Evolutionary conservation across 75 land plant genomes (phyloP), one percentile per base, ranked within the genome.

Genomic region (Cunninghamia lanceolata): DNA sequence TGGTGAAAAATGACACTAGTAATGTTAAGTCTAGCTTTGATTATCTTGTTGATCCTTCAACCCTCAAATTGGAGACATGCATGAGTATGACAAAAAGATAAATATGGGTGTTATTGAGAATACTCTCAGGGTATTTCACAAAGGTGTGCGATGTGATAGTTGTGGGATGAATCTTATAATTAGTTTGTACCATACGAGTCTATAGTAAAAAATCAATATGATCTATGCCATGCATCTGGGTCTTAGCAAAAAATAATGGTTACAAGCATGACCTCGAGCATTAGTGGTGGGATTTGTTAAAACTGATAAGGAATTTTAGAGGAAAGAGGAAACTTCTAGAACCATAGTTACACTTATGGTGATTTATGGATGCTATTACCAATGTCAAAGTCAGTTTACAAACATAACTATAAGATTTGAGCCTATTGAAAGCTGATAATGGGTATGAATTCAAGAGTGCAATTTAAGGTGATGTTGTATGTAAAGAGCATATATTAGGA

Each of bases 371-470:
- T 96, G 96, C n/a, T n/a, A n/a, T n/a, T n/a, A n/a, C n/a, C n/a
- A n/a, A n/a, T n/a, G 96, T 47, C 93, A 91, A 85, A 98, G 99
- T 7, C 99, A 98, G 92, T 98, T 96, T 91, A 98, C 98, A 68
- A 96, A 96, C 66, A 87, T 96, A 50, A 97, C 95, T 43, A 91
- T 98, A 13, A 89, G 93, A 80, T 98, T 96, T 83, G 98, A 98
- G 85, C 98, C 96, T 2, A 34, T 98, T 89, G 95, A n/a, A 95
- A 77, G 85, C 96, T 34, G 98, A 98, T 9, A 91, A 92, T 86
- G 98, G 99, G 1, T 98, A 96, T 81, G 98, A 98, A 75, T 98
- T 98, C 91, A 96, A 98, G 93, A 96, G 98, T 89, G 99, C 93
- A 85, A 98, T 98, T 59, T 96, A 98, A 87, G 99, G 99, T 86